Percentiles rank a stretch among this genome's conserved stretches.
These are phyloP conservation scores for Ustilago cynodontis DNA, from an alignment of 1,284 basidiomycete genomes.

Conservation along the genomic window DNA sequence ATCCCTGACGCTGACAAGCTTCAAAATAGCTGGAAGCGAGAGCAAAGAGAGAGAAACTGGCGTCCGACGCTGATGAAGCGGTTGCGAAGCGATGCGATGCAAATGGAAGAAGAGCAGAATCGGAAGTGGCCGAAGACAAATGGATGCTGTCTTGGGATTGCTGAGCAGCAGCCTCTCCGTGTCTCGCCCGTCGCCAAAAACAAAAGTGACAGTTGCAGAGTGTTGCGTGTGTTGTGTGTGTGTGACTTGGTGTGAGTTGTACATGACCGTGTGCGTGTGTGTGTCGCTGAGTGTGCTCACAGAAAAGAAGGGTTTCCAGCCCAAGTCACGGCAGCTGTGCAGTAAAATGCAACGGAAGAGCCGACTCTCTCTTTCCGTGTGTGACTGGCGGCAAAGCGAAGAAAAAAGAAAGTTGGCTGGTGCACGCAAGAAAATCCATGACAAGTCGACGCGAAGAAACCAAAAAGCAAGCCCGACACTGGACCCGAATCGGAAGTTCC, in stretches of 20 bases:
- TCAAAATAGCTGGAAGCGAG: no score
- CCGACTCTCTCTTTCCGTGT: background rate
- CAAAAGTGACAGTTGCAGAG: background rate
- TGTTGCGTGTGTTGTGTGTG: background rate
- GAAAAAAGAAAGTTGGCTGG: background rate
- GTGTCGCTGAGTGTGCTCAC: background rate
- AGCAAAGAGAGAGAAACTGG: background rate
- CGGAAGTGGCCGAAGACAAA: slow-evolving; percentile 6
- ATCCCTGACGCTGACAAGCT: slow-evolving; percentile 1
- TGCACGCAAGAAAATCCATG: background rate
- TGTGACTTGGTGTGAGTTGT: background rate
- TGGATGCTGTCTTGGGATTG: background rate
- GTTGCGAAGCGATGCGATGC: background rate
- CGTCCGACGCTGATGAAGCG: background rate
- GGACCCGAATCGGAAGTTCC: no score
- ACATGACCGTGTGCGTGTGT: background rate
- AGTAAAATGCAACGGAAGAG: slow-evolving; percentile 4
- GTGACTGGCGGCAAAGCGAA: background rate
- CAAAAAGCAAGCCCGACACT: no score
- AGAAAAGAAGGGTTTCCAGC: background rate
- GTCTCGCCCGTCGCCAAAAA: background rate
- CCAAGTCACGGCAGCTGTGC: background rate
- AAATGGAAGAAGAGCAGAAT: slow-evolving; percentile 5
- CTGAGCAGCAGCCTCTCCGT: background rate
- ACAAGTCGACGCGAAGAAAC: no score